Evolutionary conservation across 148 eudicot species (phyloP).

Genomic region (Simmondsia chinensis): DNA sequence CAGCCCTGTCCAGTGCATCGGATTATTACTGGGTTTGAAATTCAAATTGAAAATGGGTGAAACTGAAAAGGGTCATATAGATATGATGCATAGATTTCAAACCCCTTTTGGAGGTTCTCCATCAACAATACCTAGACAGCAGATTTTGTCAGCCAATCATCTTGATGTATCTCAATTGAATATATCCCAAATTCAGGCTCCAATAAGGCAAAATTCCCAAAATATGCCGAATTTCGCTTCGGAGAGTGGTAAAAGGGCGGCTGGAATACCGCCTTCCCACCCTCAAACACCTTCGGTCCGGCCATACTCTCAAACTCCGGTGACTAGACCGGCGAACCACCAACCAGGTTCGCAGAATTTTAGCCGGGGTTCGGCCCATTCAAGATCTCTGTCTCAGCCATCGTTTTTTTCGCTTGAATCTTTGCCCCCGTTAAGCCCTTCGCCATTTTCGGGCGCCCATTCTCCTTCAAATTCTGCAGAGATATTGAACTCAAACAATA

Average conservation of each 20-base stretch:
- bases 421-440: slow-evolving; percentile 88
- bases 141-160: slow-evolving; percentile 28
- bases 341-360: slow-evolving; percentile 46
- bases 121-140: slow-evolving; percentile 35
- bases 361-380: slow-evolving; percentile 48
- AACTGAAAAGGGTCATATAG: slow-evolving; percentile 48
- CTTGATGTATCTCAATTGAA: slow-evolving; percentile 68
- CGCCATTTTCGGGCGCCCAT: slow-evolving; percentile 37
- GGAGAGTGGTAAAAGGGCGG: slow-evolving; percentile 36
- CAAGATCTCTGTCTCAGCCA: slow-evolving; percentile 78
- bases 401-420: slow-evolving; percentile 64
- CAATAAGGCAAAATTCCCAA: slow-evolving; percentile 54
- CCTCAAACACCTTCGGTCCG: slow-evolving; percentile 77
- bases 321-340: slow-evolving; percentile 26
- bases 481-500: slow-evolving; percentile 17
- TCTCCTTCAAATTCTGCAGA: slow-evolving; percentile 20
- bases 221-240: slow-evolving; percentile 27
- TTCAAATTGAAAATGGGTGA: slow-evolving; percentile 59
- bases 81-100: slow-evolving; percentile 64
- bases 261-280: slow-evolving; percentile 83
- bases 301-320: slow-evolving; percentile 76
- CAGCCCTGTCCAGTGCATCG: no score
- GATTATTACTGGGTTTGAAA: neutral
- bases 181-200: slow-evolving; percentile 48
- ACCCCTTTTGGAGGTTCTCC: slow-evolving; percentile 60